Evolutionary conservation across 257 asterid genomes (phyloP), one percentile per base, ranked within the genome.

Genomic region (Solanum pinnatisectum): DNA sequence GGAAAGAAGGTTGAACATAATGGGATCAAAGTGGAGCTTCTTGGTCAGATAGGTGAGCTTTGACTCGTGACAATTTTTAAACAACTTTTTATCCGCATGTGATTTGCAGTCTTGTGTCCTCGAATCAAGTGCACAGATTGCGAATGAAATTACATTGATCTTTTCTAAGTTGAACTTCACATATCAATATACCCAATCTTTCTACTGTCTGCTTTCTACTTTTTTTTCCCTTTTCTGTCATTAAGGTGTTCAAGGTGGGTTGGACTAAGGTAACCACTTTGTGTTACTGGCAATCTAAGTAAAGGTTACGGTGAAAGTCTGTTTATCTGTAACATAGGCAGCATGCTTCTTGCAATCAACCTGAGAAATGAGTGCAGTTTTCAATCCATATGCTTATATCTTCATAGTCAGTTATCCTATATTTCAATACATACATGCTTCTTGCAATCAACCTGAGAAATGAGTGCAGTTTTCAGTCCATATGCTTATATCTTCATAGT

Each of bases 1-100:
- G 99, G 99, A 89, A 97, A 97, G 94, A 97, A 97, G 95, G 99
- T 96, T 86, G 99, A 97, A 83, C 99, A 97, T 93, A 96, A 95
- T 86, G 99, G 99, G 87, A 95, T 97, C 90, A 97, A 97, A 90
- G 98, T 97, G 91, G 99, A 97, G 94, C 98, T 97, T 89, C 99
- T 97, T 92, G 99, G 99, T 83, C 99, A 97, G 96, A 97, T 97
- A 93, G 99, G 99, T 97, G 86, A 73, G 93, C 83, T 84, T n/a
- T 56, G 25, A 71, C 87, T 73, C 6, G 84, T 18, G 70, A 36
- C 37, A 30, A 39, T 52, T 25, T 44, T 65, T 32, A 74, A 78
- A 52, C 59, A 33, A 27, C 68, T 39, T 32, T 40, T 71, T 71
- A 18, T 71, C 27, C 13, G 15, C 11, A 71, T 86, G 84, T 2